Base-by-base conservation (phyloP, 2,329 filamentous ascomycete species). In the Aspergillus sp. region DNA sequence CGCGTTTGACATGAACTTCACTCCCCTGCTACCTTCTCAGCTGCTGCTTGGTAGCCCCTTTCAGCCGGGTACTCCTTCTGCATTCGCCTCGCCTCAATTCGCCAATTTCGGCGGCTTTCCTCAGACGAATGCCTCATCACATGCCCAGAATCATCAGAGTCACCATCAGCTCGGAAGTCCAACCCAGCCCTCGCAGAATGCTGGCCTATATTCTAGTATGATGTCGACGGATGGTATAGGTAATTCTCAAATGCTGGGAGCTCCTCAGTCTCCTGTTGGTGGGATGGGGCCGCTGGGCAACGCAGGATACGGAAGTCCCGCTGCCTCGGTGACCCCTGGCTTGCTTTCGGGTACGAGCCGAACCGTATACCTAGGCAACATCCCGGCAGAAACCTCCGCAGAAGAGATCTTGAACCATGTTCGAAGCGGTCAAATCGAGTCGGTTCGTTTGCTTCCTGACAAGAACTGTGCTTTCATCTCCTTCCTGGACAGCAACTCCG, bases 391-490 rank as follows among this genome's bases (percentile, higher is more conserved):
- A 80, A 99, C 95, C 7, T 89, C 91, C 53, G 94, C 95, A 8
- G 95, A 99, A 80, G 95, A 99, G 80, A 97, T 99, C 65, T 82
- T 99, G 58, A 90, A 93, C 65, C 95, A 99, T 73, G 95, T 99
- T 62, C 88, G 95, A 65, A 98, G 95, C 78, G 95, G 95, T 23
- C 95, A 98, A 76, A 98, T 99, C 71, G 95, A 99, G 82, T 98
- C 95, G n/a, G 95, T 99, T 56, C 90, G 95, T 69, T 85, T 99
- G 66, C 84, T 99, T 58, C 92, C 94, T 23, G 95, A 99, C 80
- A 99, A 98, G 91, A 99, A 98, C 84, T 99, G 95, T 74, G 95
- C 95, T 60, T 99, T 99, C 84, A 98, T 99, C 75, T 99, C 95
- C 7, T 99, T 99, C 82, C 84, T 99, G 67, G 95, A 99, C 74